phyloP scores from a whole-genome alignment of 345 rosid species.

The Sonneratia caseolaris region DNA sequence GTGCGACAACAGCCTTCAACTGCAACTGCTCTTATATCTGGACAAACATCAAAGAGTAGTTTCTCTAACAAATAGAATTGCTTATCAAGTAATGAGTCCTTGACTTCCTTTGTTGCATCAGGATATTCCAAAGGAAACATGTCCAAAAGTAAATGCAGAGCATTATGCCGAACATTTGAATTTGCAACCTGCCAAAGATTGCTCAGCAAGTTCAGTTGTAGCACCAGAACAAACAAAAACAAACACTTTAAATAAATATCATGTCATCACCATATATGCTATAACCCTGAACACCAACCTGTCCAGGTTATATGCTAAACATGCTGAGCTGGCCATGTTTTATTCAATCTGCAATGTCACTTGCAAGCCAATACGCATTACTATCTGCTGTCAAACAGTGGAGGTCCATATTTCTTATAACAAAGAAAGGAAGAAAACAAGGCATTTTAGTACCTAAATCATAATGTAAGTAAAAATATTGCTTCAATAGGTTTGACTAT shows the following conservation, averaged over 20 bases:
- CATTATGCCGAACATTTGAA: slow-evolving; percentile 84
- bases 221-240: not conserved
- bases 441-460: not conserved
- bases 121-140: slow-evolving; percentile 94
- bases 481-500: not conserved
- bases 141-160: slow-evolving; percentile 79
- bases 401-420: not conserved
- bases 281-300: not conserved
- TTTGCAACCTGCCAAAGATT: slow-evolving; percentile 69
- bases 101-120: slow-evolving; percentile 74
- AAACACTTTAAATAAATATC: not conserved
- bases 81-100: slow-evolving; percentile 67
- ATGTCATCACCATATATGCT: not conserved
- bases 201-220: not conserved
- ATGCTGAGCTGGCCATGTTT: not conserved
- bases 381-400: not conserved
- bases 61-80: slow-evolving; percentile 83
- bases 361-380: not conserved
- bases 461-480: not conserved
- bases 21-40: slow-evolving; percentile 80
- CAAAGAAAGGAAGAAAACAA: not conserved
- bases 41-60: slow-evolving; percentile 72
- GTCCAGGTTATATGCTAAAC: not conserved
- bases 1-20: slow-evolving; percentile 91
- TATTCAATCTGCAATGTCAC: not conserved